Percentiles rank a stretch among this genome's conserved stretches.
These are phyloP conservation scores for Cladorrhinum sp. DNA, from an alignment of 2,329 filamentous ascomycete genomes.

Conservation along the genomic window DNA sequence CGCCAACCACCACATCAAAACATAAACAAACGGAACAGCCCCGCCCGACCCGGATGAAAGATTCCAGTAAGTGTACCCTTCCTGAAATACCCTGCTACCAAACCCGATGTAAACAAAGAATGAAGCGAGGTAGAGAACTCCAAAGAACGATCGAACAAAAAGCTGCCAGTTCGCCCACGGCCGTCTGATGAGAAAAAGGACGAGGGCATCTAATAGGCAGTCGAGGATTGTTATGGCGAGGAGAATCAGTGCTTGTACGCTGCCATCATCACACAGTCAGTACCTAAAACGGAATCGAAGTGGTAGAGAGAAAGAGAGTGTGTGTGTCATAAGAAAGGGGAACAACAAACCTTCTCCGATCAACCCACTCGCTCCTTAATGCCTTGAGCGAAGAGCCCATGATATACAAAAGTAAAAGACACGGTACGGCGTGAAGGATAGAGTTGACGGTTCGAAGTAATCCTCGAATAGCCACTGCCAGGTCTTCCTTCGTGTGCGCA, in stretches of 20 bases:
- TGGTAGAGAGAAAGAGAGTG: neutral
- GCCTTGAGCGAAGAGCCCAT: conserved; percentile 17
- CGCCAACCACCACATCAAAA: conserved; percentile 37
- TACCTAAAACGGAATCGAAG: neutral
- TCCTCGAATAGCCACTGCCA: neutral
- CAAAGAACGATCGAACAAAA: conserved; percentile 31
- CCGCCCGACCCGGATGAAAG: conserved; percentile 30
- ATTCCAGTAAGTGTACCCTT: conserved; percentile 38
- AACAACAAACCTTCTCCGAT: conserved; percentile 14
- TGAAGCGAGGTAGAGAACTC: conserved; percentile 35
- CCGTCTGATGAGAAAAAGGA: conserved; percentile 32
- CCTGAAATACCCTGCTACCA: conserved; percentile 37
- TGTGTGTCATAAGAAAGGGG: neutral
- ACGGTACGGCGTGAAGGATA: conserved; percentile 19
- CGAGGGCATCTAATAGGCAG: conserved; percentile 36
- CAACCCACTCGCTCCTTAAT: conserved; percentile 3
- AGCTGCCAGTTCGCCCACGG: conserved; percentile 35
- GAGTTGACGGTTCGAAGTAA: conserved; percentile 19
- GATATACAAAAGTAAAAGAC: conserved; percentile 22
- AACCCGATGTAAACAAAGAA: conserved; percentile 37
- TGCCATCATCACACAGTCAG: conserved; percentile 10
- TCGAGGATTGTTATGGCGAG: conserved; percentile 34
- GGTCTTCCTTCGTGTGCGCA: neutral
- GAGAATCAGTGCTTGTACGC: conserved; percentile 32
- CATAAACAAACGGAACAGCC: conserved; percentile 33